These are phyloP conservation scores for Pythium dissotocum DNA, from an alignment of 352 stramenopile species.

Conservation along the genomic window DNA sequence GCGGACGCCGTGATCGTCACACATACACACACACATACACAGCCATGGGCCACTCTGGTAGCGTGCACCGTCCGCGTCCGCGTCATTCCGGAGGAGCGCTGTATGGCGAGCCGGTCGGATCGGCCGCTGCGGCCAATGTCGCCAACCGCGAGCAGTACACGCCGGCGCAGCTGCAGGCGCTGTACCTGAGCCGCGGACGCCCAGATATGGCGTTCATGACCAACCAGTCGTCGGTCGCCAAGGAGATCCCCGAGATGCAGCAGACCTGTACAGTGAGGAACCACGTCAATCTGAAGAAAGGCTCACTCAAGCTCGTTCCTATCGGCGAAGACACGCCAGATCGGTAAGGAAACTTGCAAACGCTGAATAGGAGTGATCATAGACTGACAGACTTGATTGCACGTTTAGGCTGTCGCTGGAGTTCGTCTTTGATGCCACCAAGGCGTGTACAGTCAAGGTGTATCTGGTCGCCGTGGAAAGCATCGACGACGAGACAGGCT, in stretches of 20 bases:
- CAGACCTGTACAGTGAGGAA: slow-evolving; percentile 84
- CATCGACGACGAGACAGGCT: slow-evolving; percentile 63
- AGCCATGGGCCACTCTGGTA: slow-evolving; percentile 73
- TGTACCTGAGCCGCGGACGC: slow-evolving; percentile 76
- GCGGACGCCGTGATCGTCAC: not conserved
- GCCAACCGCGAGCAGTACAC: slow-evolving; percentile 63
- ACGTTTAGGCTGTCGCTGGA: slow-evolving; percentile 37
- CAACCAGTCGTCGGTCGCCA: slow-evolving; percentile 46
- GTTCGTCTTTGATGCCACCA: slow-evolving; percentile 82
- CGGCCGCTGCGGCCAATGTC: slow-evolving; percentile 29
- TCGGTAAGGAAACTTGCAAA: slow-evolving; percentile 5
- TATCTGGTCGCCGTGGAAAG: slow-evolving; percentile 68
- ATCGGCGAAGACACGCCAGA: slow-evolving; percentile 22
- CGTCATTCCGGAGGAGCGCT: slow-evolving; percentile 36
- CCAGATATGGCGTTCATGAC: slow-evolving; percentile 88
- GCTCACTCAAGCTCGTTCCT: slow-evolving; percentile 57
- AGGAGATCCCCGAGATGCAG: slow-evolving; percentile 79
- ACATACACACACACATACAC: not conserved
- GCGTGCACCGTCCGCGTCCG: slow-evolving; percentile 46
- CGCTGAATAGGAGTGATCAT: not conserved
- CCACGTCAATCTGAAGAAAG: slow-evolving; percentile 86
- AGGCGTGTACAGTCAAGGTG: slow-evolving; percentile 63
- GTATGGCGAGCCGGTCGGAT: slow-evolving; percentile 64
- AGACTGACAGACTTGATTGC: not conserved
- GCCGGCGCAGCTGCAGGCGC: slow-evolving; percentile 76